A percentile compares a stretch with the other conserved stretches of the same genome.
Evolutionary conservation across 139 green algal species (phyloP).

Genomic region (Picochlorum costavermella): DNA sequence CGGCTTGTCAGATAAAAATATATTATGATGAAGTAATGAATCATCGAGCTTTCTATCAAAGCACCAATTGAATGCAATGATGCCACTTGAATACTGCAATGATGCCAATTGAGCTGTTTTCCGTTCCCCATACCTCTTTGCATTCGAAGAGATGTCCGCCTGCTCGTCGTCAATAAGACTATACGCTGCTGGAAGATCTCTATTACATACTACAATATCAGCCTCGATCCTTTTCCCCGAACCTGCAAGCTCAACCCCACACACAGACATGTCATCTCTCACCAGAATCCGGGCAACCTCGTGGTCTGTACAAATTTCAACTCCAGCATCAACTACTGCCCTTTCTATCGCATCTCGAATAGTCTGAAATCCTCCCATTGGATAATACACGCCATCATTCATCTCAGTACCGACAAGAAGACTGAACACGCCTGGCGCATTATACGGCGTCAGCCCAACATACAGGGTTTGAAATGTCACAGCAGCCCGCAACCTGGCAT

Average conservation of each 20-base stretch:
- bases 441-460: slow-evolving; percentile 72
- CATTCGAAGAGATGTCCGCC: neutral
- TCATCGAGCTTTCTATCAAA: slow-evolving; percentile 26
- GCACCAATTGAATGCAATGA: slow-evolving; percentile 73
- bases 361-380: slow-evolving; percentile 64
- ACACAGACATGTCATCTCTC: slow-evolving; percentile 16
- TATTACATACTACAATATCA: slow-evolving; percentile 60
- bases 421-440: slow-evolving; percentile 67
- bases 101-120: slow-evolving; percentile 16
- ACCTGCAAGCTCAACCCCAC: slow-evolving; percentile 42
- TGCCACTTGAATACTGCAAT: slow-evolving; percentile 56
- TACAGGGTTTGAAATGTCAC: slow-evolving; percentile 84
- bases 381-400: slow-evolving; percentile 78
- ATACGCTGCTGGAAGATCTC: slow-evolving; percentile 55
- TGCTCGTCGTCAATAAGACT: slow-evolving; percentile 19
- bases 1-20: slow-evolving; percentile 67
- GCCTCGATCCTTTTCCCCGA: slow-evolving; percentile 39
- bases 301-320: slow-evolving; percentile 27
- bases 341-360: slow-evolving; percentile 39
- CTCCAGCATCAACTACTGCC: slow-evolving; percentile 32
- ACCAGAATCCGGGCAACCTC: slow-evolving; percentile 30
- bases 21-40: slow-evolving; percentile 69
- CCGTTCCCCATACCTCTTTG: neutral
- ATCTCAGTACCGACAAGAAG: slow-evolving; percentile 81
- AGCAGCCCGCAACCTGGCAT: slow-evolving; percentile 46